Conservation (phyloP, 768 basidiomycete species). For the Tricholoma hemisulphureum region DNA sequence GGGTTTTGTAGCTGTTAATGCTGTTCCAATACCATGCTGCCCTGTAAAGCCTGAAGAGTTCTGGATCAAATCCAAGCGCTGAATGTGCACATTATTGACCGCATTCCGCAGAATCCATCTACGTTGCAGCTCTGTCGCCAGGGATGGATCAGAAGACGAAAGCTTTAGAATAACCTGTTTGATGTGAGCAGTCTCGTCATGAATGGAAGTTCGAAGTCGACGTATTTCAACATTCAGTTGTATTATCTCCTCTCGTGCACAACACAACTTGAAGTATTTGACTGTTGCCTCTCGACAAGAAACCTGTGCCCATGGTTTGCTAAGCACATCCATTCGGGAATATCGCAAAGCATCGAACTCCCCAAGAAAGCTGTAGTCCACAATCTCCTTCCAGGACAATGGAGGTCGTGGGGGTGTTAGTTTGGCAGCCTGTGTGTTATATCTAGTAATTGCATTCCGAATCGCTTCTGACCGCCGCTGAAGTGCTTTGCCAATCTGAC, state of each 20-base stretch:
- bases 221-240: conserved; percentile 23
- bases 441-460: conserved; percentile 14
- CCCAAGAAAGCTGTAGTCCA: conserved; percentile 21
- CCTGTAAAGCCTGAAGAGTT: background rate
- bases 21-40: background rate
- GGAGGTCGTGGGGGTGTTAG: conserved; percentile 13
- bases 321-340: conserved; percentile 12
- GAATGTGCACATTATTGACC: background rate
- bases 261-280: conserved; percentile 15
- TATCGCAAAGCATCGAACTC: conserved; percentile 23
- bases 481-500: conserved; percentile 24
- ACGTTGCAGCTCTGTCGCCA: background rate
- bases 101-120: background rate
- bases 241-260: conserved; percentile 23
- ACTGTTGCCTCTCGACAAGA: conserved; percentile 14
- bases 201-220: conserved; percentile 17
- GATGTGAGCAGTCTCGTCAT: conserved; percentile 2
- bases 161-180: background rate
- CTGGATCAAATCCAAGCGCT: background rate
- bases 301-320: conserved; percentile 18
- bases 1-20: too few species aligned
- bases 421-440: conserved; percentile 21
- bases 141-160: background rate
- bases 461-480: conserved; percentile 22
- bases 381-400: conserved; percentile 25